A percentile compares a stretch with the other conserved stretches of the same genome.
Conservation (phyloP, 106 monocot genomes). For the Narthecium ossifragum region DNA sequence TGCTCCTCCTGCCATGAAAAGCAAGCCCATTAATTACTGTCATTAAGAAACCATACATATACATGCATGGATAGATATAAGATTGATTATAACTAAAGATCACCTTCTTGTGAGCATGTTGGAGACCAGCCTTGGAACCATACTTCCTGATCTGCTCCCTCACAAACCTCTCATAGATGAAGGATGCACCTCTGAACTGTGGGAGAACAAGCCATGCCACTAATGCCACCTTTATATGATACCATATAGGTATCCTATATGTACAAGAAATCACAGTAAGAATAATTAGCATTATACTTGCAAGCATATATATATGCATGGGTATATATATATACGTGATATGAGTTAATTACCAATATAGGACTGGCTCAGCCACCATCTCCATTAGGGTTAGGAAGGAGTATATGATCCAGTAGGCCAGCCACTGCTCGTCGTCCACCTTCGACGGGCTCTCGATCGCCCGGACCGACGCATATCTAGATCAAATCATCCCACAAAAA, state of each 20-base stretch:
- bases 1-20: background rate
- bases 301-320: too few species aligned
- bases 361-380: conserved; percentile 75
- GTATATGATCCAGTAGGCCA: conserved; percentile 93
- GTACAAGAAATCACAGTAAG: too few species aligned
- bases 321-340: background rate
- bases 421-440: conserved; percentile 90
- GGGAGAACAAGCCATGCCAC: conserved; percentile 89
- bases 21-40: too few species aligned
- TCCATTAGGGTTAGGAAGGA: conserved; percentile 79
- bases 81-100: background rate
- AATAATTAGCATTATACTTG: too few species aligned
- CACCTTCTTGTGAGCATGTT: conserved; percentile 6
- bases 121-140: conserved; percentile 21
- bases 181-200: conserved; percentile 86
- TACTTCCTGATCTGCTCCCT: conserved; percentile 65
- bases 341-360: conserved; percentile 66
- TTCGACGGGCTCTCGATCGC: conserved; percentile 87
- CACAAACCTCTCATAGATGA: conserved; percentile 83
- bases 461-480: conserved; percentile 72
- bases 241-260: conserved; percentile 81
- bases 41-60: too few species aligned
- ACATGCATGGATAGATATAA: background rate
- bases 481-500: background rate
- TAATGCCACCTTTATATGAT: conserved; percentile 57